Evolutionary conservation across 75 land plant species (phyloP).

Genomic region (Adiantum capillusveneris): DNA sequence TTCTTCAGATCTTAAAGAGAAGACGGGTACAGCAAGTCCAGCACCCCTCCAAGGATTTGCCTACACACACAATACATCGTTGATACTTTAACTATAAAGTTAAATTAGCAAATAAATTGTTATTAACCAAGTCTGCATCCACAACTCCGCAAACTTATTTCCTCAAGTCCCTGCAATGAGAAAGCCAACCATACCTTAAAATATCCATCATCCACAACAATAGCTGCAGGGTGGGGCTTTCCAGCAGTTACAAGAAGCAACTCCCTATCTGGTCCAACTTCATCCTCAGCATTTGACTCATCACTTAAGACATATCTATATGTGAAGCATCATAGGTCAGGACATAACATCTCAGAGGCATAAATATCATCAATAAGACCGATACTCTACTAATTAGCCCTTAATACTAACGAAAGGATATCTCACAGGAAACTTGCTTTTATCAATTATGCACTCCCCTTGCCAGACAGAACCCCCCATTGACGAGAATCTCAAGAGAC

Average conservation of each 20-base stretch:
- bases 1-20: constrained; percentile 69
- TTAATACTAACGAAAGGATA: constrained; percentile 67
- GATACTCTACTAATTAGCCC: too few species aligned
- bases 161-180: too few species aligned
- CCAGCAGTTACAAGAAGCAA: constrained; percentile 29
- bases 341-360: neutral
- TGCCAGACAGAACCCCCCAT: constrained; percentile 65
- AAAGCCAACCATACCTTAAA: constrained; percentile 37
- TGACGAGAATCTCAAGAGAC: constrained; percentile 52
- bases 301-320: constrained; percentile 63
- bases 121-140: too few species aligned
- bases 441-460: constrained; percentile 39
- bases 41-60: constrained; percentile 86
- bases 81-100: too few species aligned
- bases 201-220: constrained; percentile 70
- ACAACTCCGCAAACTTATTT: too few species aligned
- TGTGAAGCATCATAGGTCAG: constrained; percentile 23
- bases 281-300: constrained; percentile 25
- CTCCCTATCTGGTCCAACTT: constrained; percentile 59
- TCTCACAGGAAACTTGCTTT: constrained; percentile 62
- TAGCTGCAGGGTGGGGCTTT: constrained; percentile 33
- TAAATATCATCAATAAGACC: constrained; percentile 9
- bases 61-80: too few species aligned
- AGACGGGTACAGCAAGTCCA: constrained; percentile 90
- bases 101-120: too few species aligned